A percentile compares a stretch with the other conserved stretches of the same genome.
These are phyloP conservation scores for Trichoderma simmonsii DNA, from an alignment of 2,329 filamentous ascomycete genomes.

Conservation along the genomic window DNA sequence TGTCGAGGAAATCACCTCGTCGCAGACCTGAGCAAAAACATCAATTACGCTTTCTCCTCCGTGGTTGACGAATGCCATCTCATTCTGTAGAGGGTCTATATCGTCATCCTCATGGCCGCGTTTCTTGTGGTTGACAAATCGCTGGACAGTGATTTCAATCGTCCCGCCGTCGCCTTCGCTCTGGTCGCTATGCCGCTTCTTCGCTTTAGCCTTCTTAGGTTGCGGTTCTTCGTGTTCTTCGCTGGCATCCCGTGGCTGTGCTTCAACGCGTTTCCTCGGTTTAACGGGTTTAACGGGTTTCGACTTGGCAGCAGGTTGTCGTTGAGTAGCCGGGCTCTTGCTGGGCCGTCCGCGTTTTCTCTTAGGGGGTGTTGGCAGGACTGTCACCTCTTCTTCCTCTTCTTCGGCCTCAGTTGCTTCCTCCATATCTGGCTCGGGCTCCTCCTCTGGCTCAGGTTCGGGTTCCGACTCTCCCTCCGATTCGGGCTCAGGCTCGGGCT, in stretches of 20 bases:
- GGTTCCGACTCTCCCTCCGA: neutral
- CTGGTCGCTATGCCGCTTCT: constrained; percentile 25
- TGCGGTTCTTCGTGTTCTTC: constrained; percentile 13
- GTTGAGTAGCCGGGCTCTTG: constrained; percentile 43
- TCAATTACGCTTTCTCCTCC: constrained; percentile 60
- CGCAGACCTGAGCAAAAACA: constrained; percentile 59
- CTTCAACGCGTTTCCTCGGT: constrained; percentile 16
- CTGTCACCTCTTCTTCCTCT: neutral
- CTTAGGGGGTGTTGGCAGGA: constrained; percentile 32
- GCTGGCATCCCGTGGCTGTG: neutral
- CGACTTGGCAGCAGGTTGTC: constrained; percentile 32
- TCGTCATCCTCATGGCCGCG: constrained; percentile 40
- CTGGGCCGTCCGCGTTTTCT: constrained; percentile 35
- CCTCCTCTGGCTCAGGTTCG: neutral
- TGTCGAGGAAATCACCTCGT: constrained; percentile 55
- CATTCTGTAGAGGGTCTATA: constrained; percentile 45
- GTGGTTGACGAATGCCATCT: constrained; percentile 53
- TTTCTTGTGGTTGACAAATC: constrained; percentile 51
- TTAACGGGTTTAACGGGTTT: constrained; percentile 27
- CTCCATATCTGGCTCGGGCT: neutral
- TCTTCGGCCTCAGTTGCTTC: neutral
- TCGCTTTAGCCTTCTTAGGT: constrained; percentile 22
- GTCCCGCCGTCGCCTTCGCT: constrained; percentile 27
- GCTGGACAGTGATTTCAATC: constrained; percentile 58
- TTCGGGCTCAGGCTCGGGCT: neutral